Evolutionary conservation across 208 protist species (phyloP).

Genomic region (Trypanosoma conorhini): DNA sequence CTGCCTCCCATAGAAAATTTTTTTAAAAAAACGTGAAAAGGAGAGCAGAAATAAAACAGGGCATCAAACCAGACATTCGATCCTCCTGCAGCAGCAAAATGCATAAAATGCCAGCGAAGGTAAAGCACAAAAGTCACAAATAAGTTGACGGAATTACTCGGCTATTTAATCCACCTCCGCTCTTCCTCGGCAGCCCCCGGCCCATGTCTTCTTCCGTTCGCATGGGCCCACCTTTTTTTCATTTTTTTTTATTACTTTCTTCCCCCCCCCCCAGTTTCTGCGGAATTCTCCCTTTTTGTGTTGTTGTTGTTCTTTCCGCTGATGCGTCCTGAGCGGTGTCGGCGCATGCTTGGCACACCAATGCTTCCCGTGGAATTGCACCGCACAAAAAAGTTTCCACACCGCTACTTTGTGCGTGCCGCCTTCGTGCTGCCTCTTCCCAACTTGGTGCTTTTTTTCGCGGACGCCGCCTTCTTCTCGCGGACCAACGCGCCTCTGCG

Average conservation of each 20-base stretch:
- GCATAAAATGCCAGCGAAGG: background rate
- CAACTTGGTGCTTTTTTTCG: conserved; percentile 1
- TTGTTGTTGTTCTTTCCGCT: background rate
- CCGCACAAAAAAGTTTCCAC: background rate
- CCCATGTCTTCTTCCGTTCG: background rate
- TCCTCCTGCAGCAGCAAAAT: background rate
- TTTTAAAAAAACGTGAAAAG: background rate
- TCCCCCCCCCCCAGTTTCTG: background rate
- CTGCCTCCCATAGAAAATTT: too few species aligned
- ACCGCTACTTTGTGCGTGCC: conserved; percentile 3
- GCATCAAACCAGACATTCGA: background rate
- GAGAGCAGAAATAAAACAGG: background rate
- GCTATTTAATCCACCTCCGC: background rate
- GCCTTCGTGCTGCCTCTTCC: background rate
- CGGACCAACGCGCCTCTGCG: background rate
- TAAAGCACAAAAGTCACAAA: background rate
- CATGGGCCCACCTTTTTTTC: too few species aligned
- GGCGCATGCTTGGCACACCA: background rate
- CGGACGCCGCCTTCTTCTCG: conserved; percentile 1
- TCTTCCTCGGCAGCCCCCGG: background rate
- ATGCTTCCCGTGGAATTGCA: background rate
- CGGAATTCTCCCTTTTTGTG: background rate
- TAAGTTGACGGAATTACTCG: background rate
- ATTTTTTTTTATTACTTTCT: background rate
- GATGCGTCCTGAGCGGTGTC: background rate